Base-by-base conservation (phyloP, 2,329 filamentous ascomycete genomes). In the Pseudogymnoascus sp. region DNA sequence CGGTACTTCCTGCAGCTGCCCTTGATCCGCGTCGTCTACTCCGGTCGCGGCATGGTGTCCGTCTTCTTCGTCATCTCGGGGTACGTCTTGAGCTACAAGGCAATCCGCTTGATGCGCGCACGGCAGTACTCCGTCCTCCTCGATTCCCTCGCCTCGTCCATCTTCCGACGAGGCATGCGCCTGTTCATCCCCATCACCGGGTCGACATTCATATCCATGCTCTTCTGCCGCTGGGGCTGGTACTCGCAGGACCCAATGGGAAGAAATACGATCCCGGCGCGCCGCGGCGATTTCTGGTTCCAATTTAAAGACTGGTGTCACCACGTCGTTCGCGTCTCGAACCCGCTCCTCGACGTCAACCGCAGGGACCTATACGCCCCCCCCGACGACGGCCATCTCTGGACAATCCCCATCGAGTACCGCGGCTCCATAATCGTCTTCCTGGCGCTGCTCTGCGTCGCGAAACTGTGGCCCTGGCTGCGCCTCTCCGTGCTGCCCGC, bases 321-420 rank as follows among this genome's bases (percentile, higher is more conserved):
- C 43, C 18, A 23, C 11, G 18, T 49, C 25, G 16, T 23, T 49
- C 18, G 43, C 43, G 16, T 21, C 43, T 21, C 18, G 16, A 28
- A 28, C 25, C 43, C 43, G 18, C 25, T 49, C 43, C 8, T 49
- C 43, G 43, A 49, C 18, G 18, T 49, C 43, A 49, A 49, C 16
- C 14, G 35, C 35, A 38, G 35, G 35, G 35, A 38, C 35, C 35
- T 38, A 5, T 38, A 38, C 35, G 35, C 35, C 4, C 35, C 35
- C 35, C 35, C 35, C 35, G 16, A 38, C 35, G 35, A 38, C 14
- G 43, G 77, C 25, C 86, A 88, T 66, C 70, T 83, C 3, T 88
- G 85, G 84, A 86, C 81, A 0, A 88, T 88, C 61, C 84, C 86
- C 0, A 75, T 85, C 21, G 86, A 88, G 69, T 81, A 86, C 73